Base-by-base conservation (phyloP, 805 yeast genomes). In the Lipomyces oligophaga region DNA sequence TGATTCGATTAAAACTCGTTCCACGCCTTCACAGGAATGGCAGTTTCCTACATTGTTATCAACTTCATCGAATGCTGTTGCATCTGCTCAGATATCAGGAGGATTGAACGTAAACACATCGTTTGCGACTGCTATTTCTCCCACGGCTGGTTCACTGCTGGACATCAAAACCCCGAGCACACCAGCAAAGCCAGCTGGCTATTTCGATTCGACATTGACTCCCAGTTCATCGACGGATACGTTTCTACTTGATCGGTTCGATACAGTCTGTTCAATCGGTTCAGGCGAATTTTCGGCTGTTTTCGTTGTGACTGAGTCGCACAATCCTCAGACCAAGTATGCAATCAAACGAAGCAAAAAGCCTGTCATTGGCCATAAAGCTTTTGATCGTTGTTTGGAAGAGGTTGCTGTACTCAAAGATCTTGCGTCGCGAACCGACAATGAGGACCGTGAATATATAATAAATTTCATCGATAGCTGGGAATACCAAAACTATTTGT, bases 231-330 rank as follows among this genome's bases (percentile, higher is more conserved):
- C 32, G 2, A 40, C 38, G n/a, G 78, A 74, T 57, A 72, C 72
- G 25, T 74, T 69, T 45, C 67, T 80, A 46, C 62, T 67, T 22
- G 65, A 69, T 28, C 42, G 30, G 57, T 80, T 79, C 64, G 82
- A 81, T 19, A 80, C 82, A 52, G 89, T 90, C 35, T 73, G 74
- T 35, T 67, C 81, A 36, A 69, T 90, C 19, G 96, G 96, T 2
- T 71, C 76, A 28, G 97, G 98, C 20, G 95, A 87, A 64, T 93
- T 93, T 60, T 87, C 96, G 2, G 72, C 79, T 19, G 98, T 94
- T 15, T 93, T 80, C 65, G 84, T 84, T 52, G 90, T 90, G 34
- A 73, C 79, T 13, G 83, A 80, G 60, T 80, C 80, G 50, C 72
- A 74, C 42, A 74, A 34, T n/a, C 49, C 47, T 32, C 48, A 42